These are phyloP conservation scores for Kuraishia ogatae DNA, from an alignment of 805 yeast genomes.

Conservation along the genomic window DNA sequence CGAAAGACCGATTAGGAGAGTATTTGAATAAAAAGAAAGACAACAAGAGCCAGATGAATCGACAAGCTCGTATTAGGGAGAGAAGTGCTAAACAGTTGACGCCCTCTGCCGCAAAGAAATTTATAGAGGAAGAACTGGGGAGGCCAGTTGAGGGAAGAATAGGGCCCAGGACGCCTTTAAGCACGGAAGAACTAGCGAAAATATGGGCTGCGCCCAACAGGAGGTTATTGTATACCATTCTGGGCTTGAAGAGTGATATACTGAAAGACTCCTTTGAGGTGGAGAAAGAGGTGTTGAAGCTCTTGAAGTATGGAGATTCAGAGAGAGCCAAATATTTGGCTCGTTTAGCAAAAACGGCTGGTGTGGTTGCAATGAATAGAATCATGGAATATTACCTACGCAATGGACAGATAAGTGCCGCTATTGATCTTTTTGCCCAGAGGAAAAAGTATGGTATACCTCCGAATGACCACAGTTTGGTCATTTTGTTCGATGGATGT, in stretches of 20 bases:
- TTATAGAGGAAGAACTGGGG: neutral
- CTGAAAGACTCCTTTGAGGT: constrained; percentile 50
- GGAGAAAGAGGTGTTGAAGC: constrained; percentile 41
- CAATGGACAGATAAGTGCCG: constrained; percentile 33
- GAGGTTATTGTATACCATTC: constrained; percentile 30
- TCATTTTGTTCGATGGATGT: constrained; percentile 37
- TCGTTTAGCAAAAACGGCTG: constrained; percentile 36
- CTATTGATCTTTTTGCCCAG: constrained; percentile 40
- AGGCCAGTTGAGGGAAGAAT: neutral
- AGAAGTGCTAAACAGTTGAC: neutral
- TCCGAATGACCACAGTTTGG: constrained; percentile 37
- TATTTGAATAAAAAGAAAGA: no score
- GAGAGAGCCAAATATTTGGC: constrained; percentile 26
- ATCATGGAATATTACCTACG: constrained; percentile 41
- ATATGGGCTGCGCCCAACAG: neutral
- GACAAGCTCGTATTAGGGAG: neutral
- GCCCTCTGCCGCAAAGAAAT: neutral
- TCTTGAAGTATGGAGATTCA: constrained; percentile 38
- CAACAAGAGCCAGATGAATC: neutral
- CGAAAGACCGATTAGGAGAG: neutral
- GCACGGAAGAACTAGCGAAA: neutral
- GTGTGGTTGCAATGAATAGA: constrained; percentile 57
- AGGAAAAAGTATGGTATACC: constrained; percentile 57
- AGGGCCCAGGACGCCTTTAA: neutral
- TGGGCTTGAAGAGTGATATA: constrained; percentile 54